phyloP scores from a whole-genome alignment of 1,284 basidiomycete species.

The Melampsora americana region DNA sequence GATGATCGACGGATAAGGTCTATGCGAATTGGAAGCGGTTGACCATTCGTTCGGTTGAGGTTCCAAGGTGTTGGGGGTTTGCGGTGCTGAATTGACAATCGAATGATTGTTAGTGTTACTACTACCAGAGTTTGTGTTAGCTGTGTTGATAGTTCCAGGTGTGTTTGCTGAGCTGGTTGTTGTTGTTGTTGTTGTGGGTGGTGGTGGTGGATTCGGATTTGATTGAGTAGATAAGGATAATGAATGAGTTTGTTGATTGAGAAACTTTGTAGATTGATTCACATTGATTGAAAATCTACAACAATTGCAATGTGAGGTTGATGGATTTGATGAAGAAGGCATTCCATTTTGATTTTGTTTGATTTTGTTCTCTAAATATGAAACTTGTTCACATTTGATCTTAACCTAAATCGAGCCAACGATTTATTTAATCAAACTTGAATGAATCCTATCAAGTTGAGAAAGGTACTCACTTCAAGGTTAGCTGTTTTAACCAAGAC shows the following conservation, averaged over 20 bases:
- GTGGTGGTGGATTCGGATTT: neutral
- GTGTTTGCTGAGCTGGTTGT: too few relatives aligned
- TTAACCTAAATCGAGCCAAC: slow-evolving; percentile 12
- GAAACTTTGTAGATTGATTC: neutral
- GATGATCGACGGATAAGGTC: too few relatives aligned
- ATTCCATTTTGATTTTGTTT: neutral
- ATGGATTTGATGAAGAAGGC: neutral
- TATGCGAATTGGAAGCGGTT: too few relatives aligned
- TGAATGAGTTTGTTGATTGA: slow-evolving; percentile 20
- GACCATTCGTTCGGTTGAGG: too few relatives aligned
- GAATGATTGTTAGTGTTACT: neutral
- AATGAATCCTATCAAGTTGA: neutral
- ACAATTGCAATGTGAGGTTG: slow-evolving; percentile 30
- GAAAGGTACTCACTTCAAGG: slow-evolving; percentile 20
- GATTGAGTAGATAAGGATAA: neutral
- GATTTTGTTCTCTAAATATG: slow-evolving; percentile 15
- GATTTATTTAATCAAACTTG: neutral
- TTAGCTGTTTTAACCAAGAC: slow-evolving; percentile 26
- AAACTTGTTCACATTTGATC: slow-evolving; percentile 10
- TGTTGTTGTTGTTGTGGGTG: too few relatives aligned
- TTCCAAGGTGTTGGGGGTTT: too few relatives aligned
- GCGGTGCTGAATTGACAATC: slow-evolving; percentile 1
- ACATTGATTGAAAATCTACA: slow-evolving; percentile 19
- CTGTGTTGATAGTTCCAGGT: neutral
- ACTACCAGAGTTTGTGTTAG: neutral